Evolutionary conservation across 768 basidiomycete species (phyloP), one percentile per base, ranked within the genome.

Genomic region (Boletus vinaceobasis): DNA sequence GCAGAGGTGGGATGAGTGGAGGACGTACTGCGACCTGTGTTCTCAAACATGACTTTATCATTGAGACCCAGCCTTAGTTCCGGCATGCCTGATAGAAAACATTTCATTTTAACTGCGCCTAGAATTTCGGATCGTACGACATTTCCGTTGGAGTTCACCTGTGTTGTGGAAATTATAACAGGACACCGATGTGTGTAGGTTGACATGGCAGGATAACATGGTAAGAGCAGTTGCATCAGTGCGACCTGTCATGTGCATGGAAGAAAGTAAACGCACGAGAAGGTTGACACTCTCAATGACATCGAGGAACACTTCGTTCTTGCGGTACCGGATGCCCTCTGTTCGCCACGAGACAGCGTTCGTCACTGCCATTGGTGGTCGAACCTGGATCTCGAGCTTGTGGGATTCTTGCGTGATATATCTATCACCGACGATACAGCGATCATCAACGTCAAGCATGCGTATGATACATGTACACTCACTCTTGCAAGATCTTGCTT

Each of bases 41-140:
- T 91, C 73, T 99, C 97, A 64, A 98, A 98, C 96, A 99, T 98
- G 71, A 98, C 94, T 74, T 98, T 98, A 77, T 99, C 96, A 73
- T 99, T 99, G 53, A 99, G 77, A 3, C 96, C 97, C 29, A 99
- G 73, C 55, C 96, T 81, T 43, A 98, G 78, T 69, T 99, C 97
- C 17, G 97, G 97, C 97, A 98, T 99, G n/a, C 97, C 97, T 9
- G 93, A 94, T 2, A 99, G 80, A 70, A 98, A 99, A 70, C 96
- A 98, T 73, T 98, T 98, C 97, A 98, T 98, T 81, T 99, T 98
- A 65, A 99, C 83, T 0, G 94, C 93, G n/a, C 97, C 97, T 3
- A 98, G 76, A 62, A 99, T 98, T 73, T 99, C 97, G 15, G 92
- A 94, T 44, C 97, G 87, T 15, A 98, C 92, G 33, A 99, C 97